Base-by-base conservation (phyloP, 495 filamentous ascomycete genomes). In the Hypoxylon fuscum region DNA sequence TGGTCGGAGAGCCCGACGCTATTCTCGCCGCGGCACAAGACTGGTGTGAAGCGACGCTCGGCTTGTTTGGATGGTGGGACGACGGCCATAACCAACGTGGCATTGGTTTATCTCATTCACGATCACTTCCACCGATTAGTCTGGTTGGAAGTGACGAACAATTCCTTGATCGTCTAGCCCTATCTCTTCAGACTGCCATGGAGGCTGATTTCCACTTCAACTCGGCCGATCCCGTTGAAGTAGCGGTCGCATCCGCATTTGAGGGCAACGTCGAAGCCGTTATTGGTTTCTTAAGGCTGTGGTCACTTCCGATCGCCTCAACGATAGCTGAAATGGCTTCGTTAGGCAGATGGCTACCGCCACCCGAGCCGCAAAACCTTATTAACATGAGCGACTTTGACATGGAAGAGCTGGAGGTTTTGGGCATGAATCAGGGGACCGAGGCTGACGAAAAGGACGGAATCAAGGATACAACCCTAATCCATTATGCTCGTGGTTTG, bases 51-150 rank as follows among this genome's bases (percentile, higher is more conserved):
- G 92, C 91, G 0, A 88, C 89, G 1, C 74, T 96, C 44, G 88
- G 86, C 3, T 74, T 96, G 41, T 88, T 91, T 8, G 86, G 87
- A 0, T 97, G 93, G 93, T 96, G 92, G 91, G 87, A 92, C 71
- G 90, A 93, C 31, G 83, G 90, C 12, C 86, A 87, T 48, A 81
- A 88, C 14, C 77, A 81, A 14, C 73, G 75, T 4, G 69, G 68
- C 55, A 53, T 66, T 23, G 37, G 48, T 23, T 45, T 79, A 11
- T 77, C 77, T 20, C 68, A 70, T 50, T 78, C 79, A 14, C 74
- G 73, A 65, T 72, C 59, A 20, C 59, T 74, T 37, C 72, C 58
- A n/a, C 50, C 66, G 61, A 65, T 42, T 32, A 65, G 62, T 29
- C 53, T 62, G 12, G 27, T 56, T 32, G 27, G 14, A 48, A 53